Percentiles rank a stretch among this genome's conserved stretches.
phyloP scores from a whole-genome alignment of 768 basidiomycete species.

The Panaeolus papilionaceus region DNA sequence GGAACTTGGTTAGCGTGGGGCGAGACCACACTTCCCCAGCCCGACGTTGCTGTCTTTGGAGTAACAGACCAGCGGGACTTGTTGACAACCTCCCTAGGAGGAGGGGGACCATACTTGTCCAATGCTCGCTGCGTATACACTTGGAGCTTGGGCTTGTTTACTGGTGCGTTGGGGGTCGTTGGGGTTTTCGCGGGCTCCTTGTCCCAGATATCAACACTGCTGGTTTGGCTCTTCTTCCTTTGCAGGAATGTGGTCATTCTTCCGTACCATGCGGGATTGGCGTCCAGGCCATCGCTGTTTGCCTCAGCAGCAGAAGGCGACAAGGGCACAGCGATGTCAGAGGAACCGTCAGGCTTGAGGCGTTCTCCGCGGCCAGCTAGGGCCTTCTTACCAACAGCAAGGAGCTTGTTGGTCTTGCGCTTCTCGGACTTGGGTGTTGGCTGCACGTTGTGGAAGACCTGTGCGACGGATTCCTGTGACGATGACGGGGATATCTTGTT shows the following conservation, averaged over 20 bases:
- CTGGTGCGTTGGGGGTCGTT: not conserved
- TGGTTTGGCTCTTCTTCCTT: slow-evolving; percentile 27
- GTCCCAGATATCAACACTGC: slow-evolving; percentile 23
- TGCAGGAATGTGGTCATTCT: slow-evolving; percentile 36
- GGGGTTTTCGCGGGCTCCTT: slow-evolving; percentile 6
- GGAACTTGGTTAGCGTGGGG: slow-evolving; percentile 29
- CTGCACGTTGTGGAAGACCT: slow-evolving; percentile 24
- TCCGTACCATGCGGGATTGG: slow-evolving; percentile 41
- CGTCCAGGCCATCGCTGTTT: slow-evolving; percentile 21
- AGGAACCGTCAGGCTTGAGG: slow-evolving; percentile 32
- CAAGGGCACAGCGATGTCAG: slow-evolving; percentile 28
- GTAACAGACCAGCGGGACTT: slow-evolving; percentile 46
- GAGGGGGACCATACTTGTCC: slow-evolving; percentile 24
- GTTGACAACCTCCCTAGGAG: slow-evolving; percentile 16
- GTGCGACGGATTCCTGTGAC: slow-evolving; percentile 26
- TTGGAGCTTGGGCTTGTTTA: slow-evolving; percentile 22
- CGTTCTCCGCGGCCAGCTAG: slow-evolving; percentile 34
- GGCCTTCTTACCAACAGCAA: slow-evolving; percentile 51
- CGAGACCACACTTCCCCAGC: slow-evolving; percentile 40
- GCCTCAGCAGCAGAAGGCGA: slow-evolving; percentile 24
- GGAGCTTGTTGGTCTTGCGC: slow-evolving; percentile 46
- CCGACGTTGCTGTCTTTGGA: slow-evolving; percentile 35
- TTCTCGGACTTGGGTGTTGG: slow-evolving; percentile 21
- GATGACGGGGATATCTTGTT: slow-evolving; percentile 20
- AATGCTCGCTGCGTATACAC: slow-evolving; percentile 30